Evolutionary conservation across 305 asterid species (phyloP).

Genomic region (Rubia tinctorum): DNA sequence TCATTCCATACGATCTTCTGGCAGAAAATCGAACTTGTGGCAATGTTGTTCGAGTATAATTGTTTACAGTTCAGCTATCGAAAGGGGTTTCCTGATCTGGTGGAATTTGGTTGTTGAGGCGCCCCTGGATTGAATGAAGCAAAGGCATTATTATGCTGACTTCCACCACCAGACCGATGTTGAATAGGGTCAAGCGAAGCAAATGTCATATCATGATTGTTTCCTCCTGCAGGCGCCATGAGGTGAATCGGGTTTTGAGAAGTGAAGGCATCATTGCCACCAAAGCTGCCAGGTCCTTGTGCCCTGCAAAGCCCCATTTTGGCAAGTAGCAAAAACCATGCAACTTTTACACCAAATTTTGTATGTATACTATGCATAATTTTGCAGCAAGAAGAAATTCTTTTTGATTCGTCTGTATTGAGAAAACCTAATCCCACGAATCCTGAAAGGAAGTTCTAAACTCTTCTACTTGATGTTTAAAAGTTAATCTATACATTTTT

Average conservation of each 20-base stretch:
- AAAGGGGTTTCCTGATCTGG: constrained; percentile 59
- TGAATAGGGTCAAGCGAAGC: constrained; percentile 43
- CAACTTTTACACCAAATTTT: background rate
- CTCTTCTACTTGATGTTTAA: too few relatives aligned
- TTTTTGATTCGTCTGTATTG: too few relatives aligned
- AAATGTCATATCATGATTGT: constrained; percentile 25
- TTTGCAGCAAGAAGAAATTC: background rate
- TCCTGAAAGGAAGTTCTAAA: too few relatives aligned
- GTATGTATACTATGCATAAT: background rate
- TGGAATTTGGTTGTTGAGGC: constrained; percentile 32
- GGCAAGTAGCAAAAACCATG: background rate
- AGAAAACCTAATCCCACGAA: too few relatives aligned
- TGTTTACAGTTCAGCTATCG: constrained; percentile 25
- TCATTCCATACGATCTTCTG: background rate
- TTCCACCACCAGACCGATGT: constrained; percentile 22
- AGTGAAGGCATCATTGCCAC: constrained; percentile 8
- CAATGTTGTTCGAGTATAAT: background rate
- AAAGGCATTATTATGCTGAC: background rate
- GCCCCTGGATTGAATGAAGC: background rate
- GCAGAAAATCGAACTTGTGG: background rate
- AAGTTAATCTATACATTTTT: too few relatives aligned
- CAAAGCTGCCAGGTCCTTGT: constrained; percentile 38
- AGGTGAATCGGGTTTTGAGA: too few relatives aligned
- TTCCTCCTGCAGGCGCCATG: too few relatives aligned
- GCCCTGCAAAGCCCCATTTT: constrained; percentile 33